Base-by-base conservation (phyloP, 345 rosid genomes). In the Mercurialis annua region DNA sequence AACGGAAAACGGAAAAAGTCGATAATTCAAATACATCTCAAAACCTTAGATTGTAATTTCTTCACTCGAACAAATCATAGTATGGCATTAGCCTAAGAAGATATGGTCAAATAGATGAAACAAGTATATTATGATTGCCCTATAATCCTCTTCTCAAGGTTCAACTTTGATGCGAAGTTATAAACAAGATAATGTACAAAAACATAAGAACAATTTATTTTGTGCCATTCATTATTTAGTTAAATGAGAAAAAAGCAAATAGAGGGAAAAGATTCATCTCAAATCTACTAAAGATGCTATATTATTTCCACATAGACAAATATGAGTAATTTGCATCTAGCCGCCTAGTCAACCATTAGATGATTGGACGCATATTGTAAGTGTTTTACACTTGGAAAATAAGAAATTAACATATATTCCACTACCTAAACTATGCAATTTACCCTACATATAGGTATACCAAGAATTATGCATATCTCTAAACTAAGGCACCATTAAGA, bases 51-150 rank as follows among this genome's bases (percentile, higher is more conserved):
- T n/a, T n/a, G n/a, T n/a, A n/a, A n/a, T 33, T 53, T 21, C 9
- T 34, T 64, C 15, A 71, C 10, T 31, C 27, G 48, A 34, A 30
- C 51, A 61, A 46, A 59, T 47, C 50, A 26, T 9, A 54, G 18
- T 24, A 43, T 6, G 50, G 10, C 2, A 21, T 42, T 29, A 67
- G 38, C 51, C n/a, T 40, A 20, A 1, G 24, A 23, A 52, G 38
- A 66, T 27, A 51, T 6, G 12, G 10, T 33, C 31, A 47, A 12
- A 26, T 16, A 11, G 27, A 11, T 24, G 24, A 23, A 52, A 52
- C 30, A 52, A 16, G 24, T 23, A 12, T 57, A 57, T 15, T 24
- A 33, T n/a, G 33, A 27, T 38, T 16, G 23, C 15, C 60, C 38
- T 53, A 47, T 31, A 18, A 23, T 26, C 49, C 26, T 23, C 23